Conservation (phyloP, 768 basidiomycete genomes). For the Cystobasidium onofrii region DNA sequence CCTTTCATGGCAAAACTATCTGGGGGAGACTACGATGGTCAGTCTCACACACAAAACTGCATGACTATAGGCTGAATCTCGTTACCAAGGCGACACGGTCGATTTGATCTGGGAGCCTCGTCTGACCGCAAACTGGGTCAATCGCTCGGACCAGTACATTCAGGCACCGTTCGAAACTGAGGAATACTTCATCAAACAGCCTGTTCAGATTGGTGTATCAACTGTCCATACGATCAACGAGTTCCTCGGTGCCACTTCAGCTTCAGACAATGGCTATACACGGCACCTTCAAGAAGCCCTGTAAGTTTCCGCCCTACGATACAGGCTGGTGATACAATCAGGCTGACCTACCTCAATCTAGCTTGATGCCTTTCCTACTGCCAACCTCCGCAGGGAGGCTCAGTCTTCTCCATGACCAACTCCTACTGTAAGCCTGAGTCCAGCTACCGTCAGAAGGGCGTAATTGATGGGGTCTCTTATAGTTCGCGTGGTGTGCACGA, state of each 20-base stretch:
- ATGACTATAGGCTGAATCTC: not conserved
- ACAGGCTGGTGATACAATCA: too few species aligned
- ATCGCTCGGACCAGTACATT: not conserved
- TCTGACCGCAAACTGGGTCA: not conserved
- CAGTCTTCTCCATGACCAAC: not conserved
- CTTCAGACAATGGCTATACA: not conserved
- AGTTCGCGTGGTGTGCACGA: not conserved
- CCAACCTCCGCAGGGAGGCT: not conserved
- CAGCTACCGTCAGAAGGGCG: too few species aligned
- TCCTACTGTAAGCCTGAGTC: not conserved
- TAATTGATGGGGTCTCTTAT: not conserved
- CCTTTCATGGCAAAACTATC: not conserved
- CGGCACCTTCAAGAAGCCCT: not conserved
- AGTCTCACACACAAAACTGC: not conserved
- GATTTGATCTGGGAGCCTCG: conserved; percentile 1
- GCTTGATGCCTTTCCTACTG: not conserved
- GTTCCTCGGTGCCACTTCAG: not conserved
- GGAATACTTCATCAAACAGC: not conserved
- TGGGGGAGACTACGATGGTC: conserved; percentile 18
- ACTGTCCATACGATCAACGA: not conserved
- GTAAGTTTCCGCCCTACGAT: not conserved
- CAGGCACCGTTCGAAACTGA: not conserved
- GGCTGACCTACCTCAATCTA: too few species aligned
- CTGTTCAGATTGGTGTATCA: not conserved
- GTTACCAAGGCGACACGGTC: not conserved